phyloP scores from a whole-genome alignment of 805 yeast species.

The Komagataella pastoris region DNA sequence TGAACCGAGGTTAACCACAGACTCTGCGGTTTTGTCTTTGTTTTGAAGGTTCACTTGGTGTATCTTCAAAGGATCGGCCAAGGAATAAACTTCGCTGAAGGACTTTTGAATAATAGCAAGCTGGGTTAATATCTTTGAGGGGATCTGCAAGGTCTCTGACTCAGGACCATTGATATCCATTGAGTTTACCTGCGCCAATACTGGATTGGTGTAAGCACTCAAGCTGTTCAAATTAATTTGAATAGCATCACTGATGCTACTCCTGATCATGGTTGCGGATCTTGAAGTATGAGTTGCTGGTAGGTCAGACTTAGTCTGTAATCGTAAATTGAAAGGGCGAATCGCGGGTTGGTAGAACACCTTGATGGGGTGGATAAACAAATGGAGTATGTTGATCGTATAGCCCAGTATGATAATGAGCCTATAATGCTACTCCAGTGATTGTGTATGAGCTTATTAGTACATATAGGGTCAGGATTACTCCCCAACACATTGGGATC shows the following conservation, averaged over 20 bases:
- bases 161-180: not conserved
- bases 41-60: not conserved
- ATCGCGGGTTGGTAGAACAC: not conserved
- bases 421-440: slow-evolving; percentile 26
- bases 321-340: not conserved
- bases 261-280: slow-evolving; percentile 1
- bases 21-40: not conserved
- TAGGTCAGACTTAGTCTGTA: not conserved
- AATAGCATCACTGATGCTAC: not conserved
- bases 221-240: not conserved
- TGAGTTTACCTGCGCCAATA: not conserved
- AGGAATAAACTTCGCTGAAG: not conserved
- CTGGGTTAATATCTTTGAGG: not conserved
- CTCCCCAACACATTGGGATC: slow-evolving; percentile 81
- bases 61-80: not conserved
- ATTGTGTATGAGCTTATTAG: slow-evolving; percentile 55
- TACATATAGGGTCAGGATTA: slow-evolving; percentile 53
- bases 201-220: not conserved
- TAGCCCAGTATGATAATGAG: not conserved
- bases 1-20: not conserved
- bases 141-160: not conserved
- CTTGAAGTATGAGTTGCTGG: not conserved
- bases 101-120: not conserved
- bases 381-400: not conserved
- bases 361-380: not conserved